These are phyloP conservation scores for Starmerella tilneyi DNA, from an alignment of 805 yeast genomes.

Conservation along the genomic window DNA sequence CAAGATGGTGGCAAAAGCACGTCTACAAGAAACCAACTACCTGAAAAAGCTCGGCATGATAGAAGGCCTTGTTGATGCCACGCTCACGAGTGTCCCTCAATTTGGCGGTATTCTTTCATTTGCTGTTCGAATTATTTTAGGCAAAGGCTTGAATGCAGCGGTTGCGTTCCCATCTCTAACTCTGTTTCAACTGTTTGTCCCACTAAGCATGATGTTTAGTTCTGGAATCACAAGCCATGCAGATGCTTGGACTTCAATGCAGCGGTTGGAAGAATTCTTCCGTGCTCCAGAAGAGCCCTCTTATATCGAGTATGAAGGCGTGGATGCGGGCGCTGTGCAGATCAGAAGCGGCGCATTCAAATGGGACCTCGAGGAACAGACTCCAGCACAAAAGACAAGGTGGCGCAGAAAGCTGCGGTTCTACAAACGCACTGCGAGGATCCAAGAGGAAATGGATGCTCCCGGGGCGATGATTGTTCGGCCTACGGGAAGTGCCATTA, in stretches of 20 bases:
- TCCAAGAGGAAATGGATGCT: conserved; percentile 8
- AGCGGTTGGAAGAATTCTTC: conserved; percentile 24
- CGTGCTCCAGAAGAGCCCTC: conserved; percentile 34
- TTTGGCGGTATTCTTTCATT: conserved; percentile 60
- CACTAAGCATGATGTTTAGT: conserved; percentile 51
- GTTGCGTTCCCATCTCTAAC: conserved; percentile 61
- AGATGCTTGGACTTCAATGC: conserved; percentile 32
- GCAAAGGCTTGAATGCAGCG: conserved; percentile 43
- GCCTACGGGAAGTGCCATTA: conserved; percentile 6
- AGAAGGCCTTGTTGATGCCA: conserved; percentile 54
- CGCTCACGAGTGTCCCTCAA: conserved; percentile 57
- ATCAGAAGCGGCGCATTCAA: conserved; percentile 48
- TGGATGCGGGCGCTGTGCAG: conserved; percentile 38
- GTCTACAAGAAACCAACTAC: conserved; percentile 51
- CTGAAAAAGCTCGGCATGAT: conserved; percentile 55
- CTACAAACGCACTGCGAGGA: conserved; percentile 11
- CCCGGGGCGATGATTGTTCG: conserved; percentile 8
- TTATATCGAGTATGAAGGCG: conserved; percentile 26
- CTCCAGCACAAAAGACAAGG: conserved; percentile 12
- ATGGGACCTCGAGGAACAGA: conserved; percentile 44
- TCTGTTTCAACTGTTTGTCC: conserved; percentile 57
- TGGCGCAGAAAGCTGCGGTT: conserved; percentile 18
- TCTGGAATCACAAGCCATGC: conserved; percentile 37
- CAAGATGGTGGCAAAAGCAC: conserved; percentile 42
- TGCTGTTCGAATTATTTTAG: conserved; percentile 39